Conservation (phyloP, 148 eudicot species). For the Simmondsia chinensis region DNA sequence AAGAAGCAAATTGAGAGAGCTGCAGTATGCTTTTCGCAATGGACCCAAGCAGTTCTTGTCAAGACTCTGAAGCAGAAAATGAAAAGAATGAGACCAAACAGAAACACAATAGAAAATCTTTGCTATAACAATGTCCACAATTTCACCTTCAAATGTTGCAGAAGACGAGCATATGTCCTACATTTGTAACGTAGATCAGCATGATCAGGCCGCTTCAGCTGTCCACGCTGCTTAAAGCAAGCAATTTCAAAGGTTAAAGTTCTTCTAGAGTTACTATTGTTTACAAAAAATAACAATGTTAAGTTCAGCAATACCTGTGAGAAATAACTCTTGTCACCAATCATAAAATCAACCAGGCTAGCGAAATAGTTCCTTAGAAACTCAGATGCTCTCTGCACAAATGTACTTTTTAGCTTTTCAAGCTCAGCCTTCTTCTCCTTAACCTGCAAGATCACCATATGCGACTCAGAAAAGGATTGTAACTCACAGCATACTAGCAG, state of each 20-base stretch:
- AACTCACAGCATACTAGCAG: too few relatives aligned
- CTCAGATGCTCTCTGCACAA: conserved; percentile 88
- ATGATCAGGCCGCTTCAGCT: conserved; percentile 93
- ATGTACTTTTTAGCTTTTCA: conserved; percentile 61
- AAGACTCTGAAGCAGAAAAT: conserved; percentile 48
- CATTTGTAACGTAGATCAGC: conserved; percentile 91
- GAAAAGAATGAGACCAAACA: not conserved
- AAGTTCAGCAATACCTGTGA: conserved; percentile 56
- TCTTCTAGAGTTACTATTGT: not conserved
- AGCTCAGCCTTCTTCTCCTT: conserved; percentile 82
- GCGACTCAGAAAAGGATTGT: too few relatives aligned
- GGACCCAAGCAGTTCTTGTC: conserved; percentile 75
- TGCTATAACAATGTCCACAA: not conserved
- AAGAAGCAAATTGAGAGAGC: conserved; percentile 83
- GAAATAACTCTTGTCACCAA: conserved; percentile 91
- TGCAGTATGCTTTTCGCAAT: conserved; percentile 86
- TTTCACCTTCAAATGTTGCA: conserved; percentile 85
- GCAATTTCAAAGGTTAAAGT: conserved; percentile 3
- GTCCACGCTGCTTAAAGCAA: conserved; percentile 67
- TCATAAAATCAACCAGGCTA: conserved; percentile 94
- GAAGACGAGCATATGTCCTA: conserved; percentile 95
- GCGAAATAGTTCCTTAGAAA: conserved; percentile 78
- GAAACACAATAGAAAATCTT: not conserved
- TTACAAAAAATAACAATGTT: not conserved
- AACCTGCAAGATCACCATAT: conserved; percentile 37